Percentiles rank a stretch among this genome's conserved stretches.
Evolutionary conservation across 495 filamentous ascomycete genomes (phyloP).

Genomic region (Neurospora sp.): DNA sequence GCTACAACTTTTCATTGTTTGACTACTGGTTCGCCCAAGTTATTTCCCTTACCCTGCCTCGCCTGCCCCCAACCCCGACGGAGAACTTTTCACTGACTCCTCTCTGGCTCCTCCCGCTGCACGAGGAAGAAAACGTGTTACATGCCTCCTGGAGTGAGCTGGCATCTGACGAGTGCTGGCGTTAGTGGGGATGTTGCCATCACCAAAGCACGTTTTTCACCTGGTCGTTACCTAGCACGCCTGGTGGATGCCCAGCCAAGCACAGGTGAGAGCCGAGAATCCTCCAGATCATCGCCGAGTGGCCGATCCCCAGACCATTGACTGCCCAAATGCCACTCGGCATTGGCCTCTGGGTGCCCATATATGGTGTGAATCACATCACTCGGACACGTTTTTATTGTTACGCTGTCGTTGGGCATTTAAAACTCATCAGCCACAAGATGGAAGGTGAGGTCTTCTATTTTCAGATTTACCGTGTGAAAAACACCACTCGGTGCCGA

Average conservation of each 20-base stretch:
- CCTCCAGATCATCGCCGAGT: neutral
- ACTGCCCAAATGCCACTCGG: neutral
- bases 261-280: neutral
- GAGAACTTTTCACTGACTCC: neutral
- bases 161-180: neutral
- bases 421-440: neutral
- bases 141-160: neutral
- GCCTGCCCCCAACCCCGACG: neutral
- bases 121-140: neutral
- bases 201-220: neutral
- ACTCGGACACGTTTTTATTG: neutral
- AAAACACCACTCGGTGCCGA: neutral
- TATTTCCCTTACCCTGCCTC: neutral
- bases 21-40: neutral
- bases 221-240: neutral
- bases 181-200: neutral
- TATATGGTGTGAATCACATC: neutral
- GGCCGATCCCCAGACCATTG: neutral
- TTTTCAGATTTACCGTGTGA: neutral
- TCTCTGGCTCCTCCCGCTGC: neutral
- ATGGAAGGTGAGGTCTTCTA: neutral
- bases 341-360: neutral
- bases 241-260: neutral
- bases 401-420: neutral
- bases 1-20: neutral